phyloP scores from a whole-genome alignment of 164 flowering plant genomes.

The Vitis rupestris region DNA sequence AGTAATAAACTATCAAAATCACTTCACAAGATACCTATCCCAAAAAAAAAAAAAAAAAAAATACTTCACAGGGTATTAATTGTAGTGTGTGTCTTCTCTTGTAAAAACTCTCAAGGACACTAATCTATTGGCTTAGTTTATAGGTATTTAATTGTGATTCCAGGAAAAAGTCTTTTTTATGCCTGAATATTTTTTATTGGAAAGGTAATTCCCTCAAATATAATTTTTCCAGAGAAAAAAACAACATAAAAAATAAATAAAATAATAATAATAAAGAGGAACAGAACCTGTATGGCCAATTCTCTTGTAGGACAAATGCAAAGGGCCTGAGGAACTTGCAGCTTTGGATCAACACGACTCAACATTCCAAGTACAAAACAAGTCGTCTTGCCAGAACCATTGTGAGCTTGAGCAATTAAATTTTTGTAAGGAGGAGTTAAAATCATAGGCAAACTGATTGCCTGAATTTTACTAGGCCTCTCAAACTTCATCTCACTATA shows the following conservation, averaged over 20 bases:
- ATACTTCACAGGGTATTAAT: no score
- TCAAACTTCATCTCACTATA: conserved; percentile 85
- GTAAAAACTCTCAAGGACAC: no score
- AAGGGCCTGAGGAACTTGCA: conserved; percentile 75
- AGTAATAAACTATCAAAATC: no score
- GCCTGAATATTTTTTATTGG: no score
- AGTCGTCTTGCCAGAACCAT: conserved; percentile 97
- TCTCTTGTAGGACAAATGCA: conserved; percentile 97
- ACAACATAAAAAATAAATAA: not conserved
- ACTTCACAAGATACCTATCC: no score
- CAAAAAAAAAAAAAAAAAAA: no score
- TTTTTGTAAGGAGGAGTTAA: conserved; percentile 77
- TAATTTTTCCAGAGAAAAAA: no score
- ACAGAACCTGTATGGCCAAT: conserved; percentile 72
- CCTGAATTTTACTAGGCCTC: conserved; percentile 88
- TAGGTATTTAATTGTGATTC: no score
- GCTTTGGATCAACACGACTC: conserved; percentile 78
- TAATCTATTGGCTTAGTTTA: no score
- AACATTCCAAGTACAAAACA: conserved; percentile 97
- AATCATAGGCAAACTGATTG: conserved; percentile 90
- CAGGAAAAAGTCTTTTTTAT: no score
- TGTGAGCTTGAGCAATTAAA: conserved; percentile 91
- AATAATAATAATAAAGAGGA: not conserved
- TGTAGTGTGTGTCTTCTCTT: no score
- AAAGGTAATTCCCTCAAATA: no score